These are phyloP conservation scores for Fennellomyces sp. DNA, from an alignment of 371 early-diverging fungal genomes.

Conservation along the genomic window DNA sequence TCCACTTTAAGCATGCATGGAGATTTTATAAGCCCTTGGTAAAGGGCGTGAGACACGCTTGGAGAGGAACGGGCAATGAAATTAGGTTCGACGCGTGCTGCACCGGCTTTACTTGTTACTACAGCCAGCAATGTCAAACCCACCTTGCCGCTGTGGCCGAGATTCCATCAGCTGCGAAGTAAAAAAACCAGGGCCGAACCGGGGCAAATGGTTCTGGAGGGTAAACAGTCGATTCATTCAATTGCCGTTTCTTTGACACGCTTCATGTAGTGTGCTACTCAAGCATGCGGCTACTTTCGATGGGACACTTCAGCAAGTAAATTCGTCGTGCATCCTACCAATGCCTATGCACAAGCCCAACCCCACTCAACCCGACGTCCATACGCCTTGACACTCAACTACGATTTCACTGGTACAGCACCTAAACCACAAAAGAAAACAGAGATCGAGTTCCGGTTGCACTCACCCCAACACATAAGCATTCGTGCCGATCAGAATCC, in stretches of 20 bases:
- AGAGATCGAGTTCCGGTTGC: constrained; percentile 19
- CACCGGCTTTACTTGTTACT: too few species aligned
- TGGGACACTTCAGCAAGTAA: constrained; percentile 41
- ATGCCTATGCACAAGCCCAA: constrained; percentile 18
- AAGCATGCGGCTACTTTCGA: constrained; percentile 25
- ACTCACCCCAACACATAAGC: constrained; percentile 16
- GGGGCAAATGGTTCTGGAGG: constrained; percentile 40
- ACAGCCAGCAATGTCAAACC: not conserved
- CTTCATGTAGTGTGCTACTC: constrained; percentile 31
- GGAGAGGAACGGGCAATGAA: too few species aligned
- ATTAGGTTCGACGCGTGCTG: too few species aligned
- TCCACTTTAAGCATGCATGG: too few species aligned
- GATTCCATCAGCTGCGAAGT: constrained; percentile 3
- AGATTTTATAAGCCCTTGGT: too few species aligned
- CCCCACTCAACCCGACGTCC: not conserved
- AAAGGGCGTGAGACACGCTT: too few species aligned
- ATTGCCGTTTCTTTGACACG: not conserved
- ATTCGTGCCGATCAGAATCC: constrained; percentile 17
- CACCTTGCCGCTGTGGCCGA: constrained; percentile 9
- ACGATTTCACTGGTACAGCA: not conserved
- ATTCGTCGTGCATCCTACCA: constrained; percentile 19
- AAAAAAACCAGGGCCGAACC: constrained; percentile 16
- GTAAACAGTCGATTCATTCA: constrained; percentile 10
- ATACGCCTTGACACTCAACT: not conserved
- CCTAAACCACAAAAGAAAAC: not conserved